phyloP scores from a whole-genome alignment of 1,284 basidiomycete genomes.

The Bondarzewia mesenterica region DNA sequence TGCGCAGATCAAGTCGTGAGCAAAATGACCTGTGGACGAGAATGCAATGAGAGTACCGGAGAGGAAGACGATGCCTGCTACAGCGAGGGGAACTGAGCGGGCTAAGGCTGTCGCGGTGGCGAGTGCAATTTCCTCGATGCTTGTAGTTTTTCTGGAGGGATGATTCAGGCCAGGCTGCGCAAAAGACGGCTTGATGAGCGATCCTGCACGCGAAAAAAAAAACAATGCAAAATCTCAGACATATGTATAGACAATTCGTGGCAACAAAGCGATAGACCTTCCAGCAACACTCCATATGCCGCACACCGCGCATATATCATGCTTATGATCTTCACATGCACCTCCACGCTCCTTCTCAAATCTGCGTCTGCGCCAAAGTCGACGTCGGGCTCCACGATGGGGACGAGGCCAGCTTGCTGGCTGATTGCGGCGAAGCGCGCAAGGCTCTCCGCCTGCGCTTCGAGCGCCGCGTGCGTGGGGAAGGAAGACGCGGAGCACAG shows the following conservation, averaged over 20 bases:
- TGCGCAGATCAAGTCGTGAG: slow-evolving; percentile 12
- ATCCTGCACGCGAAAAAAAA: slow-evolving; percentile 22
- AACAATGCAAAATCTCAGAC: background rate
- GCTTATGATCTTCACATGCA: slow-evolving; percentile 36
- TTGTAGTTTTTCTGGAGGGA: slow-evolving; percentile 26
- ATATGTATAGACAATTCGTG: background rate
- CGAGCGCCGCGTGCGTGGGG: slow-evolving; percentile 31
- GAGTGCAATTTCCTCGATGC: slow-evolving; percentile 35
- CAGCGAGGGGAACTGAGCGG: slow-evolving; percentile 36
- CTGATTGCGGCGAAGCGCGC: slow-evolving; percentile 38
- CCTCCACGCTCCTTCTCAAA: slow-evolving; percentile 35
- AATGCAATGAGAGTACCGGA: slow-evolving; percentile 27
- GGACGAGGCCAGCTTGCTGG: slow-evolving; percentile 41
- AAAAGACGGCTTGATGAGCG: slow-evolving; percentile 45
- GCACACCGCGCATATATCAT: slow-evolving; percentile 37
- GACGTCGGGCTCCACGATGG: slow-evolving; percentile 46
- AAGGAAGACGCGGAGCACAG: slow-evolving; percentile 31
- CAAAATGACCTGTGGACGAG: background rate
- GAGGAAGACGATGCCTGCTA: slow-evolving; percentile 41
- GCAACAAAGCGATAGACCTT: slow-evolving; percentile 26
- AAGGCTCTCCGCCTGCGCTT: slow-evolving; percentile 36
- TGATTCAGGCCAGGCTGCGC: slow-evolving; percentile 39
- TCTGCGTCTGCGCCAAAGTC: slow-evolving; percentile 41
- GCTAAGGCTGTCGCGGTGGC: slow-evolving; percentile 40
- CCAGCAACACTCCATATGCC: slow-evolving; percentile 39